A percentile compares a stretch with the other conserved stretches of the same genome.
Conservation (phyloP, 352 stramenopile species). For the Globisporangium orthogonon region DNA sequence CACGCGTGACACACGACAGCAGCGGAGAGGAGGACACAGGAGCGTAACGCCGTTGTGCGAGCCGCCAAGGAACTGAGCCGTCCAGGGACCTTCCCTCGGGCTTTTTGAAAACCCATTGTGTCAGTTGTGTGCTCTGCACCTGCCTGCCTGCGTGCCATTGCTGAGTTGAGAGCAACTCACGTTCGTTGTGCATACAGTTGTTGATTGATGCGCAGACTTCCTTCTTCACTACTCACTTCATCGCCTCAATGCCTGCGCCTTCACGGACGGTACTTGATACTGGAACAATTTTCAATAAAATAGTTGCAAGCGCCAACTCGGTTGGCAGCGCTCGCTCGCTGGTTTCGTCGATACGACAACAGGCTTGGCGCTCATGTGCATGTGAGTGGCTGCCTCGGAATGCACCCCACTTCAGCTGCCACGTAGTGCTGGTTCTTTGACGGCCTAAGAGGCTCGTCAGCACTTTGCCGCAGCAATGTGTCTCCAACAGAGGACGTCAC, state of each 20-base stretch:
- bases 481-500: too few species aligned
- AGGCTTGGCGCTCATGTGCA: not conserved
- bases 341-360: not conserved
- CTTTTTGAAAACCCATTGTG: slow-evolving; percentile 24
- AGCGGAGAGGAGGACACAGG: not conserved
- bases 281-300: slow-evolving; percentile 12
- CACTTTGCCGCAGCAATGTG: too few species aligned
- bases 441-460: too few species aligned
- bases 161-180: too few species aligned
- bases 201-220: slow-evolving; percentile 5
- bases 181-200: slow-evolving; percentile 1
- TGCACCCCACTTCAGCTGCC: not conserved
- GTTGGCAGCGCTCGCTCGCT: not conserved
- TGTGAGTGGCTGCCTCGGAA: not conserved
- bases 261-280: slow-evolving; percentile 7
- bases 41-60: slow-evolving; percentile 1
- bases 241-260: not conserved
- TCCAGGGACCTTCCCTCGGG: slow-evolving; percentile 28
- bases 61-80: slow-evolving; percentile 5
- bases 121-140: not conserved
- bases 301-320: not conserved
- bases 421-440: too few species aligned
- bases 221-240: slow-evolving; percentile 5
- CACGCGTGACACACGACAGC: not conserved
- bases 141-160: not conserved